phyloP scores from a whole-genome alignment of 202 grass and related monocot species.

The Schoenoplectus tabernaemontani region DNA sequence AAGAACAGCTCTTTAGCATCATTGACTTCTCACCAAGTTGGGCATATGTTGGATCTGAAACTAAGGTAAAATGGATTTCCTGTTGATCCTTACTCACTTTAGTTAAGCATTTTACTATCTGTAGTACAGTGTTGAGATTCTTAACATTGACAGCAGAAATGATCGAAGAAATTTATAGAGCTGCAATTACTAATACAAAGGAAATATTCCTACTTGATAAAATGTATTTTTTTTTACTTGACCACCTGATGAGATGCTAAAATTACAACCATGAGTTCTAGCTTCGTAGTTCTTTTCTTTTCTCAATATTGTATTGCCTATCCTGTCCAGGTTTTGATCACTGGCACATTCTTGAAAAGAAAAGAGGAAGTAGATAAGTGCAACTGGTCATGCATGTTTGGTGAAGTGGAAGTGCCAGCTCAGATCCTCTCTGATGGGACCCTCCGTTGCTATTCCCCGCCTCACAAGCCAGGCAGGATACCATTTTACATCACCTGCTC shows the following conservation, averaged over 20 bases:
- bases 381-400: slow-evolving; percentile 98
- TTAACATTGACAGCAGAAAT: not conserved
- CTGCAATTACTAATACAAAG: not conserved
- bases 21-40: slow-evolving; percentile 96
- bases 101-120: not conserved
- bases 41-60: slow-evolving; percentile 35
- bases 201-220: not conserved
- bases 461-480: slow-evolving; percentile 61
- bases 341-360: slow-evolving; percentile 82
- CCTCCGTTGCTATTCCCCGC: slow-evolving; percentile 65
- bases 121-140: not conserved
- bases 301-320: not conserved
- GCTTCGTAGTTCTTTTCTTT: not conserved
- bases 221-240: not conserved
- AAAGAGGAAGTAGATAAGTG: slow-evolving; percentile 76
- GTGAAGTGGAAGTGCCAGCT: slow-evolving; percentile 75
- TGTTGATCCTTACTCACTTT: not conserved
- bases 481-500: slow-evolving; percentile 97
- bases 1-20: slow-evolving; percentile 98
- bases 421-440: slow-evolving; percentile 79
- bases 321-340: slow-evolving; percentile 68
- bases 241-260: not conserved
- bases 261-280: not conserved
- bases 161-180: not conserved
- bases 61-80: slow-evolving; percentile 47